phyloP scores from a whole-genome alignment of 345 rosid genomes.

The Limnanthes douglasii region DNA sequence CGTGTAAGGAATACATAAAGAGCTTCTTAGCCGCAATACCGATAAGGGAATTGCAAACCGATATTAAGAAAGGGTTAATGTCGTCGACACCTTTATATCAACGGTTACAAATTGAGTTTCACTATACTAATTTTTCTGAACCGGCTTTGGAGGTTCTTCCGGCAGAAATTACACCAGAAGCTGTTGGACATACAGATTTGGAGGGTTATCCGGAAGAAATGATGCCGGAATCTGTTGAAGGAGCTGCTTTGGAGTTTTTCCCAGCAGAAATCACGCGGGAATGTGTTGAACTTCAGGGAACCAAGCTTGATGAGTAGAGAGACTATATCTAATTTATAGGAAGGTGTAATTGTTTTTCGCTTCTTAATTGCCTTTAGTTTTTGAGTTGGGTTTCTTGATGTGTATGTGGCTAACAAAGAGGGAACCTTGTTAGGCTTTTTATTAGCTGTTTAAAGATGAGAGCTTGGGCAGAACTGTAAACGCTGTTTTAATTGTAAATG shows the following conservation, averaged over 20 bases:
- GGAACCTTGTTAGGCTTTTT: not conserved
- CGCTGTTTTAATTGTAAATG: too few relatives aligned
- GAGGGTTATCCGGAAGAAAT: not conserved
- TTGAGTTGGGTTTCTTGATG: not conserved
- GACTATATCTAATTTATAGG: not conserved
- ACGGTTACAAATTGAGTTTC: constrained; percentile 51
- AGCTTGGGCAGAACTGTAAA: too few relatives aligned
- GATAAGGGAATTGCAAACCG: constrained; percentile 38
- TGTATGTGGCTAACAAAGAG: not conserved
- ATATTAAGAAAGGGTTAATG: constrained; percentile 43
- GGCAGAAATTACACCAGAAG: too few relatives aligned
- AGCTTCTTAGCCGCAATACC: constrained; percentile 61
- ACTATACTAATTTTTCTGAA: constrained; percentile 22
- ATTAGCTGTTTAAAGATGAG: not conserved
- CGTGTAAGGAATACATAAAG: constrained; percentile 58
- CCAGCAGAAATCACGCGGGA: not conserved
- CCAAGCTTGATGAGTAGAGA: not conserved
- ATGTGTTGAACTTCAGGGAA: not conserved
- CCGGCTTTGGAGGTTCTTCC: not conserved
- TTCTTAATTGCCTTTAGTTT: not conserved
- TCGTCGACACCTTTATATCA: constrained; percentile 48
- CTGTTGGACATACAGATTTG: too few relatives aligned
- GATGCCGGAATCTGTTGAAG: constrained; percentile 5
- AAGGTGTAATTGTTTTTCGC: not conserved
- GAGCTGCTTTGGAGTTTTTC: not conserved